phyloP scores from a whole-genome alignment of 192 early-diverging fungal species.

The Backusella liffmaniae region DNA sequence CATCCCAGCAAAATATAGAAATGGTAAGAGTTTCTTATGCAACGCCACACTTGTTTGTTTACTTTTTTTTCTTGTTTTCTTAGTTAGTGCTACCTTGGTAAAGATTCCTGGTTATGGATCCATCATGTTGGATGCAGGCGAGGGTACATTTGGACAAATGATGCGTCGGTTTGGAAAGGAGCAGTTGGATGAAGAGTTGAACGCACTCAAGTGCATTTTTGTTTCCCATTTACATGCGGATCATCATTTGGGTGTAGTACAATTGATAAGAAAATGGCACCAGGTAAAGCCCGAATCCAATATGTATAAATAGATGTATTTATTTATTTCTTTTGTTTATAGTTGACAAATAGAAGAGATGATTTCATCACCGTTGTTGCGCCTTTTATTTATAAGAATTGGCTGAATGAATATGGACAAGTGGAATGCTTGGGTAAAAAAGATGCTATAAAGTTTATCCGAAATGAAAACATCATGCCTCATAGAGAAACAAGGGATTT shows the following conservation, averaged over 20 bases:
- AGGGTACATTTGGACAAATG: slow-evolving; percentile 85
- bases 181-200: slow-evolving; percentile 53
- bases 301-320: neutral
- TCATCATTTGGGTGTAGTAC: slow-evolving; percentile 87
- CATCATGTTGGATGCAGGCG: slow-evolving; percentile 88
- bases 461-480: slow-evolving; percentile 35
- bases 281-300: slow-evolving; percentile 37
- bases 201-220: slow-evolving; percentile 69
- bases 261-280: slow-evolving; percentile 71
- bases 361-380: slow-evolving; percentile 51
- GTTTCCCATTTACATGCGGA: slow-evolving; percentile 98
- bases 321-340: neutral
- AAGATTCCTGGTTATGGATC: slow-evolving; percentile 59
- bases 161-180: slow-evolving; percentile 67
- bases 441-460: slow-evolving; percentile 44
- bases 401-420: slow-evolving; percentile 68
- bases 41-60: neutral
- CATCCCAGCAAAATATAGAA: slow-evolving; percentile 86
- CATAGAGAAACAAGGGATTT: neutral
- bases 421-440: slow-evolving; percentile 64
- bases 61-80: neutral
- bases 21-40: slow-evolving; percentile 52
- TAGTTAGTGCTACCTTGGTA: slow-evolving; percentile 82
- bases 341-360: slow-evolving; percentile 8
- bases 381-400: slow-evolving; percentile 52